Conservation (phyloP, 371 early-diverging fungal species). For the Thermomucor indicae-seudaticae region DNA sequence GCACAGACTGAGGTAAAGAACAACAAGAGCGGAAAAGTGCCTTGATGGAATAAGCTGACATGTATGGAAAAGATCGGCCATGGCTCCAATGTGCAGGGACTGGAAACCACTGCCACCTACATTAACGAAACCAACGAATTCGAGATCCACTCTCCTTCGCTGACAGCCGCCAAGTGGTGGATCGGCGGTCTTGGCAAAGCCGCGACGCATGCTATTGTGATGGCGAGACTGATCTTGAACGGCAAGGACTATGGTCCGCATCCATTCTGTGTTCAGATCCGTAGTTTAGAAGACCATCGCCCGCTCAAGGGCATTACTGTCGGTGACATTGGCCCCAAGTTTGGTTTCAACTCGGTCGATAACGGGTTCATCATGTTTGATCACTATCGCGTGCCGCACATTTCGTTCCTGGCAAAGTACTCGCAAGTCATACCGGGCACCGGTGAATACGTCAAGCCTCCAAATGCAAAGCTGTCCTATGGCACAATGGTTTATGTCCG, state of each 20-base stretch:
- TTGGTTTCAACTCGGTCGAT: conserved; percentile 79
- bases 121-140: conserved; percentile 77
- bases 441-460: conserved; percentile 66
- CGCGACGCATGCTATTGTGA: conserved; percentile 82
- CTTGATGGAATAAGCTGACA: not conserved
- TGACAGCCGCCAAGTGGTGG: conserved; percentile 90
- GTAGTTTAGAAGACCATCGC: conserved; percentile 71
- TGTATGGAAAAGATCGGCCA: conserved; percentile 46
- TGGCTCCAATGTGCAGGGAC: conserved; percentile 80
- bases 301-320: conserved; percentile 81
- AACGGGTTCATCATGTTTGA: conserved; percentile 83
- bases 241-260: conserved; percentile 82
- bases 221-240: conserved; percentile 79
- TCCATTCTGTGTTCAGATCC: conserved; percentile 86
- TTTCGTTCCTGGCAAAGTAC: conserved; percentile 77
- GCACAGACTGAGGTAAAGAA: conserved; percentile 70
- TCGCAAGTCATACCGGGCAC: conserved; percentile 62
- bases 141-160: conserved; percentile 79
- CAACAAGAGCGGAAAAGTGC: not conserved
- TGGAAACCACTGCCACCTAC: conserved; percentile 90
- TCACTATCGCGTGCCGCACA: conserved; percentile 74
- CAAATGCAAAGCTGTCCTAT: conserved; percentile 69
- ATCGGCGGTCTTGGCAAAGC: conserved; percentile 73
- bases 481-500: conserved; percentile 77
- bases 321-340: conserved; percentile 90